Percentiles rank a stretch among this genome's conserved stretches.
Evolutionary conservation across 352 stramenopile genomes (phyloP).

Genomic region (Phytopythium cucurbitacearum): DNA sequence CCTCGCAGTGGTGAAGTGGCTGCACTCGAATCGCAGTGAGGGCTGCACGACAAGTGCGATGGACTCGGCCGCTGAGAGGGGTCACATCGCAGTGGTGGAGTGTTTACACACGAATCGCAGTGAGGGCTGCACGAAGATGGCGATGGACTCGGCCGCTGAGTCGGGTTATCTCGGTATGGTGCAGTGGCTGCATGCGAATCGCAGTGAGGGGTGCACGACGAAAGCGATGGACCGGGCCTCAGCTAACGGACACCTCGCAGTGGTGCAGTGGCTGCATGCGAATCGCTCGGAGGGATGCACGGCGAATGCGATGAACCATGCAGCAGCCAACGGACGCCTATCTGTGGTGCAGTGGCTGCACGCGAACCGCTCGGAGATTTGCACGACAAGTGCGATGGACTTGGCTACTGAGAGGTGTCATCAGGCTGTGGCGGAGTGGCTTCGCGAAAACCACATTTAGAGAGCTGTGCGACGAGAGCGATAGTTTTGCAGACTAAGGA

Average conservation of each 20-base stretch:
- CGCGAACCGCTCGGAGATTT: constrained; percentile 10
- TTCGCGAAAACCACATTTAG: too few species aligned
- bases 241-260: constrained; percentile 18
- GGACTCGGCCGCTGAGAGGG: constrained; percentile 11
- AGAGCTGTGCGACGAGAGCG: too few species aligned
- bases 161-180: constrained; percentile 28
- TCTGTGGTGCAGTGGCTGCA: constrained; percentile 21
- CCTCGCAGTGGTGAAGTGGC: constrained; percentile 18
- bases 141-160: constrained; percentile 26
- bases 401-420: too few species aligned
- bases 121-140: constrained; percentile 21
- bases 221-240: constrained; percentile 16
- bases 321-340: constrained; percentile 16
- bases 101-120: constrained; percentile 12
- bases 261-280: constrained; percentile 19
- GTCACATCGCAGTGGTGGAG: constrained; percentile 16
- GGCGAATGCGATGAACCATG: constrained; percentile 17
- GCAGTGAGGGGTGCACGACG: constrained; percentile 24
- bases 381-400: constrained; percentile 28
- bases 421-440: too few species aligned
- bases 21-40: constrained; percentile 12
- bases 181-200: constrained; percentile 20
- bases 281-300: constrained; percentile 22
- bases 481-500: too few species aligned
- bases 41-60: constrained; percentile 13